Percentiles rank a stretch among this genome's conserved stretches.
Conservation (phyloP, 129 eudicot genomes). For the Dittrichia graveolens region DNA sequence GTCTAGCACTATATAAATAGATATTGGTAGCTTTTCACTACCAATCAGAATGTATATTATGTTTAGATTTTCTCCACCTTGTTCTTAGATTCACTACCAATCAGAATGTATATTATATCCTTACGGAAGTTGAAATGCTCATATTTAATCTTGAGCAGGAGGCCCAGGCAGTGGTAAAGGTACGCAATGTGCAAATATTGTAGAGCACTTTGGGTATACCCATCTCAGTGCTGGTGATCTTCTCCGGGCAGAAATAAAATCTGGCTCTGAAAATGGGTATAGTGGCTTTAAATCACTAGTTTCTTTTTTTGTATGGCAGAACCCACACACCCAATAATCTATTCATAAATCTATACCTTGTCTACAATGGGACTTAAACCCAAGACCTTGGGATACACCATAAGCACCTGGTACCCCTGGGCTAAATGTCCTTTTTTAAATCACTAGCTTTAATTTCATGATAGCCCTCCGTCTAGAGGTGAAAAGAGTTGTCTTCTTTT, state of each 20-base stretch:
- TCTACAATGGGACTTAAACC: no score
- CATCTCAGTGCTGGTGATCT: constrained; percentile 99
- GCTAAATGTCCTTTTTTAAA: no score
- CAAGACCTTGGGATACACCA: no score
- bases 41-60: no score
- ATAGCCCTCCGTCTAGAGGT: not conserved
- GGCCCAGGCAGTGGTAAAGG: constrained; percentile 99
- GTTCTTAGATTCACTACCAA: no score
- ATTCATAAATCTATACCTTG: no score
- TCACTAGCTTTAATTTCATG: not conserved
- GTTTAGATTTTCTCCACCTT: not conserved
- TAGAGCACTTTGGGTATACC: constrained; percentile 84
- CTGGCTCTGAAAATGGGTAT: constrained; percentile 98
- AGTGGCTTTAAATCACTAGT: not conserved
- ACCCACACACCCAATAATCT: no score
- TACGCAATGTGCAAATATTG: constrained; percentile 95
- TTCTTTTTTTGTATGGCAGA: no score
- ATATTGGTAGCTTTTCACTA: not conserved
- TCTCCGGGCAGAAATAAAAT: constrained; percentile 88
- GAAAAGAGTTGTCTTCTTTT: not conserved
- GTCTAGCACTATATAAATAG: not conserved
- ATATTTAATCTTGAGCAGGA: constrained; percentile 53
- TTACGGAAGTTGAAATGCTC: not conserved
- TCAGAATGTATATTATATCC: not conserved
- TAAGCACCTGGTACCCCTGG: no score